A percentile compares a stretch with the other conserved stretches of the same genome.
phyloP scores from a whole-genome alignment of 306 rosid species.

The Prunus persica region Prunus_persica_NCBIv2 NC_034011.1:20431001-20431500 shows the following conservation, averaged over 20 bases:
- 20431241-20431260: not conserved
- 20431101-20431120: not conserved
- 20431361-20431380: too few relatives aligned
- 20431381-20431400: too few relatives aligned
- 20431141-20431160: slow-evolving; percentile 21
- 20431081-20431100: not conserved
- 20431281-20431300: too few relatives aligned
- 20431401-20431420: too few relatives aligned
- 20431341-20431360: too few relatives aligned
- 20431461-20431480: too few relatives aligned
- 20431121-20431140: slow-evolving; percentile 21
- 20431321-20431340: too few relatives aligned
- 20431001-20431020: slow-evolving; percentile 83
- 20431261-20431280: too few relatives aligned
- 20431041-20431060: slow-evolving; percentile 17
- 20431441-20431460: too few relatives aligned
- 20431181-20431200: slow-evolving; percentile 37
- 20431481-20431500: fast-evolving
- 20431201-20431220: slow-evolving; percentile 16
- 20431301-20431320: too few relatives aligned
- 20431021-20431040: slow-evolving; percentile 96
- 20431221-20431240: not conserved
- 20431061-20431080: slow-evolving; percentile 23
- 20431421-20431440: too few relatives aligned
- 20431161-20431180: slow-evolving; percentile 24